These are phyloP conservation scores for Verticillium alfalfae DNA, from an alignment of 2,329 filamentous ascomycete species.

Conservation along the genomic window DNA sequence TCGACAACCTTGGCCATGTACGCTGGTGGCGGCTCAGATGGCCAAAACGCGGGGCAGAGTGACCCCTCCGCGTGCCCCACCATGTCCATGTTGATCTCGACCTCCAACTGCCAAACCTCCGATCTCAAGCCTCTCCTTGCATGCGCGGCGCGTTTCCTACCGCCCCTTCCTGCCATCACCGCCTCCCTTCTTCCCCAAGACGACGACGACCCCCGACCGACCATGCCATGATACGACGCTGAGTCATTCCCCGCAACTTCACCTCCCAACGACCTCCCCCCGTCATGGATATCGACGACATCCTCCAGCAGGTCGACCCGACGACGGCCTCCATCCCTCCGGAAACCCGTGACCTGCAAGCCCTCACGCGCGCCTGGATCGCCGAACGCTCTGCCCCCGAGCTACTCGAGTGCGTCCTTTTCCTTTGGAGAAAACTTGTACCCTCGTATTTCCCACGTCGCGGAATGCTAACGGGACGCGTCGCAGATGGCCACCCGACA, in stretches of 20 bases:
- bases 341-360: conserved; percentile 73
- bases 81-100: background rate
- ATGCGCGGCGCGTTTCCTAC: background rate
- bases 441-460: too few relatives aligned
- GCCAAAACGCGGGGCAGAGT: background rate
- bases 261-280: background rate
- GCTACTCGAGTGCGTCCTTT: conserved; percentile 63
- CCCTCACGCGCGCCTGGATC: conserved; percentile 86
- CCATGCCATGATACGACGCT: background rate
- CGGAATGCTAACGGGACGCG: background rate
- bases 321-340: conserved; percentile 45
- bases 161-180: background rate
- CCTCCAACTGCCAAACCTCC: background rate
- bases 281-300: conserved; percentile 74
- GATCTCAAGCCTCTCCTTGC: background rate
- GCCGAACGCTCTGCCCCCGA: conserved; percentile 87
- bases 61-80: background rate
- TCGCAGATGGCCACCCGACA: conserved; percentile 58
- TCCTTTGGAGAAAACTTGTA: too few relatives aligned
- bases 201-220: background rate
- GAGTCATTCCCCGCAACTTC: background rate
- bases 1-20: background rate
- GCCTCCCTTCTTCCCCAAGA: too few relatives aligned
- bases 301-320: conserved; percentile 68
- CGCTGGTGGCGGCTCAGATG: background rate